Base-by-base conservation (phyloP, 345 rosid genomes). In the Mallotus nudiflorus region DNA sequence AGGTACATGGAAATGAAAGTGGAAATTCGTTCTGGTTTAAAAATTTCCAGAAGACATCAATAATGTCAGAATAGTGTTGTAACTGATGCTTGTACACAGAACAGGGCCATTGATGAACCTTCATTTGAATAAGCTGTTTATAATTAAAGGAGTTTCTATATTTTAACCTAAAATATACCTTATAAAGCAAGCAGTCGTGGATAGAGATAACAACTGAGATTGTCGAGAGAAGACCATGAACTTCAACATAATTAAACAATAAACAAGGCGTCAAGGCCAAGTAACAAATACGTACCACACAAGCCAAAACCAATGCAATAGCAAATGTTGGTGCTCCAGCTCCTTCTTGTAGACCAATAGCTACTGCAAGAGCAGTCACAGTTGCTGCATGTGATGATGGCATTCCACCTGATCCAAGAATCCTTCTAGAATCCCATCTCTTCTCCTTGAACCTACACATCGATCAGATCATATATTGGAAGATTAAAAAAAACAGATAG, bases 321-420 rank as follows among this genome's bases (percentile, higher is more conserved):
- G 89, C 88, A 85, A 85, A 88, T 54, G 79, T 65, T 6, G 90
- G 64, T 44, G 81, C 66, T 60, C 80, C 75, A 67, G 66, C 29
- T 66, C 88, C 88, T 80, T 88, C 92, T 66, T 84, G 82, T 24
- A 88, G 70, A 31, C 85, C 89, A 44, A 83, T 65, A 9, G 92
- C 78, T 25, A 77, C 77, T 0, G 87, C 87, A 71, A 88, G 82
- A 75, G 90, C 86, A 27, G 83, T 80, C 74, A 85, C 88, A 0
- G 89, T 85, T 58, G 92, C 84, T 31, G 88, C 83, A 81, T 88
- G 90, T 0, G 90, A 86, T 6, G 92, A 88, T 12, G 92, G 92
- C 92, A 88, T 88, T 46, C 92, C 92, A 66, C 90, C 92, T 0
- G 92, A 88, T 22, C 87, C 79, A 62, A 82, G 76, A 72, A 88